phyloP scores from a whole-genome alignment of 495 filamentous ascomycete species.

The Penicillium canariense region DNA sequence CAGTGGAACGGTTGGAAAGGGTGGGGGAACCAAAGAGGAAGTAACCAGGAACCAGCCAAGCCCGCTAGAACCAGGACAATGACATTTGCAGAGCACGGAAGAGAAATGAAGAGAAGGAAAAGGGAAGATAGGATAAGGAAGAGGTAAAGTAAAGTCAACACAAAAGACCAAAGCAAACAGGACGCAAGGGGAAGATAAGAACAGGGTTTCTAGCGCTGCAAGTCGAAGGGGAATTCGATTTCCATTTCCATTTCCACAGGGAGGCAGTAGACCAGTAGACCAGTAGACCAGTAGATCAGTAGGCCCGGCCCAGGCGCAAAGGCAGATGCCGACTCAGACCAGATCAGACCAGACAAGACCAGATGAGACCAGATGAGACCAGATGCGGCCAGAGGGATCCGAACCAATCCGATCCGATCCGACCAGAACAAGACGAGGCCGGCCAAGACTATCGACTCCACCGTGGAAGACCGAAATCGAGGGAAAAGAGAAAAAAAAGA shows the following conservation, averaged over 20 bases:
- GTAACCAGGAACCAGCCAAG: conserved; percentile 20
- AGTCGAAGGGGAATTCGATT: conserved; percentile 27
- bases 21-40: not conserved
- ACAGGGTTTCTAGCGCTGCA: conserved; percentile 41
- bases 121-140: conserved; percentile 1
- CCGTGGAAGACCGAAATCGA: not conserved
- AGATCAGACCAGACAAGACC: not conserved
- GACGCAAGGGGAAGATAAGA: conserved; percentile 26
- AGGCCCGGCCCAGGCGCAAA: too few species aligned
- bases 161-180: conserved; percentile 25
- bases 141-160: conserved; percentile 4
- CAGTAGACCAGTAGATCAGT: too few species aligned
- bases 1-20: not conserved
- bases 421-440: not conserved
- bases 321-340: not conserved
- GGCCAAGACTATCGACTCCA: too few species aligned
- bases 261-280: too few species aligned
- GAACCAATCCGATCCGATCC: not conserved
- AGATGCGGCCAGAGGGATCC: not conserved
- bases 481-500: conserved; percentile 20
- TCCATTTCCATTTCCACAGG: conserved; percentile 17
- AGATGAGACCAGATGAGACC: not conserved
- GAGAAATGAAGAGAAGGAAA: not conserved
- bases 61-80: conserved; percentile 20
- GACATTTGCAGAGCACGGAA: conserved; percentile 14